Base-by-base conservation (phyloP, 1,284 basidiomycete genomes). In the Cutaneotrichosporon sp. region DNA sequence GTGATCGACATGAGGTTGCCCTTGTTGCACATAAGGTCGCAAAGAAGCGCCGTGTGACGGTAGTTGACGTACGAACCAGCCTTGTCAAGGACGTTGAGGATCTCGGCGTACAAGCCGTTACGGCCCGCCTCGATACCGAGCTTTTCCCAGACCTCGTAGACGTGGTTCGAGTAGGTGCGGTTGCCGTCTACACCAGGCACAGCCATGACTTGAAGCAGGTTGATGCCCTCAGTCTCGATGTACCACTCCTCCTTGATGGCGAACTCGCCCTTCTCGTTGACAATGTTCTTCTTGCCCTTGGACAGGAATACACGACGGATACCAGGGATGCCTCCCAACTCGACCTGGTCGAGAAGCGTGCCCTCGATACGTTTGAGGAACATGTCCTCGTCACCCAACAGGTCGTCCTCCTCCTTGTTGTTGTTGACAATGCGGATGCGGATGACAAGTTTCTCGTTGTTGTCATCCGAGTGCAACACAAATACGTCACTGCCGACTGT, bases 21-120 rank as follows among this genome's bases (percentile, higher is more conserved):
- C 64, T 93, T 91, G 74, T 96, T 93, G 14, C 96, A 99, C 97
- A 99, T 99, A 59, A 99, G 85, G 79, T 99, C 97, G 80, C 93
- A 96, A 30, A 99, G 87, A 21, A 99, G 84, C 1, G 94, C 91
- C 62, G 99, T 84, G 80, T 99, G 97, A 61, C 97, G 89, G 82
- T 97, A 99, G 82, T 99, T 99, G 84, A 99, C 96, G 76, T 98
- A 97, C 21, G 96, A 98, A 85, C 96, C 97, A 78, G 97, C 97
- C 82, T 97, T 97, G 82, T 97, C 94, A 81, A 99, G 97, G 76
- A 98, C 96, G 65, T 87, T 86, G 73, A 92, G 88, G 65, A 98
- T 82, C 80, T 99, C 97, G 81, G 86, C 91, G 84, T 97, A 88
- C 72, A 99, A 89, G 14, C 94, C 92, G 47, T 88, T 91, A 14